Evolutionary conservation across 495 filamentous ascomycete genomes (phyloP), one percentile per base, ranked within the genome.

Genomic region (Aspergillus sclerotiicarbonarius): DNA sequence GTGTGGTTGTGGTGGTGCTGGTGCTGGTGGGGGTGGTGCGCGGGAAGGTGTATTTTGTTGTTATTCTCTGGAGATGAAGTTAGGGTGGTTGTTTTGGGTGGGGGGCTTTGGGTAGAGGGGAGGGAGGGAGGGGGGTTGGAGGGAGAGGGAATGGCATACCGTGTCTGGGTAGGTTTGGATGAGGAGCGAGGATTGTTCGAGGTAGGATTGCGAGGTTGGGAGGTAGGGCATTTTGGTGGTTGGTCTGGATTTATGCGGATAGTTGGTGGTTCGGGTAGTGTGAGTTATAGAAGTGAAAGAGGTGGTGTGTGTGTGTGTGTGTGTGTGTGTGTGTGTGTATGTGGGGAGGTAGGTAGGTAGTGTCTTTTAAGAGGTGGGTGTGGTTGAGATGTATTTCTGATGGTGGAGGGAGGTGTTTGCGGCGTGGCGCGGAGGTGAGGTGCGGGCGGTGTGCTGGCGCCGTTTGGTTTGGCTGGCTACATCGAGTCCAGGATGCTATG

Each of bases 11-110:
- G 57, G 53, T 54, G 52, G 58, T 62, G 71, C 53, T 47, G 59
- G 54, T 53, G 60, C 63, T 58, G 65, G 68, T 62, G 65, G 70
- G 71, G 52, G 64, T 64, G 64, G 79, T 66, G 18, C 68, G 79
- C 4, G 79, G 79, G 72, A 91, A 79, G 76, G 77, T 82, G 83
- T 95, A 96, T 79, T 87, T 90, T 62, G 90, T 91, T 69, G 89
- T 91, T 73, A 94, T 88, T 63, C 84, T 90, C 91, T 94, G 25
- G 1, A n/a, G 3, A 18, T 29, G 20, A 4, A 10, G 6, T 29
- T 16, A 1, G 15, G 12, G 0, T 9, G 65, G 25, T 56, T 37
- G 21, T 19, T 62, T 46, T 54, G 60, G 54, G n/a, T n/a, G n/a
- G n/a, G n/a, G n/a, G n/a, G n/a, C n/a, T n/a, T n/a, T 50, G 39